These are phyloP conservation scores for Talaromyces sp. DNA, from an alignment of 2,329 filamentous ascomycete genomes.

Conservation along the genomic window DNA sequence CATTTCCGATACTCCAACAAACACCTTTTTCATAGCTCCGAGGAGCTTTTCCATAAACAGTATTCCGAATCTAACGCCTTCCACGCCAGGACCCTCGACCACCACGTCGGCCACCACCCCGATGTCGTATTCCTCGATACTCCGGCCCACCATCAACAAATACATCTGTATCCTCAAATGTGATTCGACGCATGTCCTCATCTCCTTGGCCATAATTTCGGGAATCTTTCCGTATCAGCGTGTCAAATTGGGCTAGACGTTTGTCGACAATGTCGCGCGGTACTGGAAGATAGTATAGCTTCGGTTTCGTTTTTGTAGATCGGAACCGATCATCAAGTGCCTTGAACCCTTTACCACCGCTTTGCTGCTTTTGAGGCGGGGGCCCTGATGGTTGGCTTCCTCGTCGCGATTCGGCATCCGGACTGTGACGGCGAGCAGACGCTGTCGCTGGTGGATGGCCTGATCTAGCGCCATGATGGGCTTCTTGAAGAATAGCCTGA, in stretches of 20 bases:
- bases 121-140: conserved; percentile 43
- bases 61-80: conserved; percentile 3
- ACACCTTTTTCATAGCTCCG: not conserved
- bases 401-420: conserved; percentile 20
- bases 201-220: conserved; percentile 32
- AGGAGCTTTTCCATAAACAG: not conserved
- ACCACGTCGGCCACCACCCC: conserved; percentile 30
- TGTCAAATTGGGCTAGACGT: conserved; percentile 58
- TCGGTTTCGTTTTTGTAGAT: conserved; percentile 57
- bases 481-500: conserved; percentile 54
- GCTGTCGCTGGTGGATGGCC: conserved; percentile 23
- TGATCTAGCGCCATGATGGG: conserved; percentile 23
- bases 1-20: not conserved
- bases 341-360: conserved; percentile 44
- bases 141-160: conserved; percentile 71
- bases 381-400: conserved; percentile 20
- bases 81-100: conserved; percentile 24
- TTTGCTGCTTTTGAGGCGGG: conserved; percentile 15
- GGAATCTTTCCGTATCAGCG: conserved; percentile 36
- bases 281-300: conserved; percentile 63
- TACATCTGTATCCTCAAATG: conserved; percentile 61
- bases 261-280: conserved; percentile 57
- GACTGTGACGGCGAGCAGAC: conserved; percentile 23
- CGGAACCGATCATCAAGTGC: conserved; percentile 57
- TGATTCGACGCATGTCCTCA: conserved; percentile 63